These are phyloP conservation scores for Rhizopogon vinicolor DNA, from an alignment of 768 basidiomycete species.

Conservation along the genomic window DNA sequence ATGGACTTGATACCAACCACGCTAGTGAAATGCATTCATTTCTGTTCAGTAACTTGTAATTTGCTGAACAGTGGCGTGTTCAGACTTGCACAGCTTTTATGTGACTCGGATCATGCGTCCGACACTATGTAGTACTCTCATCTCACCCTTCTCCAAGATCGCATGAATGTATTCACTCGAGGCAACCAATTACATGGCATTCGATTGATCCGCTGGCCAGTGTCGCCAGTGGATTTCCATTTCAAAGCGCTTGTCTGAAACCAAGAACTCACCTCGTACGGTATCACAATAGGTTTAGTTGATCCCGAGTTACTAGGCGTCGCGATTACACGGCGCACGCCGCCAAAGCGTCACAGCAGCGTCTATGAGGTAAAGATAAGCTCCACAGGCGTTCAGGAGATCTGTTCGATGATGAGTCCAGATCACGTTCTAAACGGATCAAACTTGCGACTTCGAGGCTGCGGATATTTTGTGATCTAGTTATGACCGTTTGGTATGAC, in stretches of 20 bases:
- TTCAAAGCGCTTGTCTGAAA: neutral
- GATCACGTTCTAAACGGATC: neutral
- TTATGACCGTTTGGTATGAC: neutral
- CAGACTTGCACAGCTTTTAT: neutral
- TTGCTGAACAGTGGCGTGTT: too few relatives aligned
- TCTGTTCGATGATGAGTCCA: neutral
- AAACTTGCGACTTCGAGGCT: neutral
- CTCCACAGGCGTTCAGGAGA: neutral
- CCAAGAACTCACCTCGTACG: neutral
- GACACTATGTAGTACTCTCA: too few relatives aligned
- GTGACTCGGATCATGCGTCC: neutral
- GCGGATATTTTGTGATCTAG: neutral
- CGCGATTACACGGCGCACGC: neutral
- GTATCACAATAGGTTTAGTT: neutral
- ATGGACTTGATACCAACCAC: conserved; percentile 1
- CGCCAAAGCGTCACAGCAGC: neutral
- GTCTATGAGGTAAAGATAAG: neutral
- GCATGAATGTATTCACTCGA: neutral
- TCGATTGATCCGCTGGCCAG: neutral
- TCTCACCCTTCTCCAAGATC: too few relatives aligned
- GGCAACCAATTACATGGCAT: neutral
- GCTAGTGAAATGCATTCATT: neutral
- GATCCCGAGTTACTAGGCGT: neutral
- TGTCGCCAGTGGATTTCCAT: neutral
- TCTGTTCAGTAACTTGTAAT: too few relatives aligned